A percentile compares a stretch with the other conserved stretches of the same genome.
Evolutionary conservation across 495 filamentous ascomycete genomes (phyloP).

Genomic region (Penicillium bovifimosum): DNA sequence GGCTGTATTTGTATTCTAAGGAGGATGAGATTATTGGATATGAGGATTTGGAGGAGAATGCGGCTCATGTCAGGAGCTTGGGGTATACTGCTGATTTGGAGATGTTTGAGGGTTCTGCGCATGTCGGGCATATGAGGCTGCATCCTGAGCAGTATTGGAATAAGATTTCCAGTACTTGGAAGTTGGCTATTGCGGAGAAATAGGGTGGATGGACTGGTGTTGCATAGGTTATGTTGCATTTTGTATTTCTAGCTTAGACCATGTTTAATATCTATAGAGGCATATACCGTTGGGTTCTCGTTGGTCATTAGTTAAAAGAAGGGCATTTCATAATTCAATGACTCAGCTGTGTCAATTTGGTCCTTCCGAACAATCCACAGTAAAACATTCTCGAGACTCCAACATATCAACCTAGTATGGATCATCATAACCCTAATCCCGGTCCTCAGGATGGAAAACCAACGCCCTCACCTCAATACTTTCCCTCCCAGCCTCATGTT

Average conservation of each 20-base stretch:
- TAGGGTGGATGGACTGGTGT: not conserved
- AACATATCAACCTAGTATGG: too few relatives aligned
- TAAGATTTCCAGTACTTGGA: constrained; percentile 41
- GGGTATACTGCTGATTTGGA: constrained; percentile 40
- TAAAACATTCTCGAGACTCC: not conserved
- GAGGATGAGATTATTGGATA: constrained; percentile 50
- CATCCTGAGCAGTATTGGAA: constrained; percentile 51
- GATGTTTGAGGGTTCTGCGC: constrained; percentile 48
- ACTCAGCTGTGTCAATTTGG: not conserved
- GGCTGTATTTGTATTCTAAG: constrained; percentile 49
- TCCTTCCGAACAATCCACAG: not conserved
- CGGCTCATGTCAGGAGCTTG: constrained; percentile 33
- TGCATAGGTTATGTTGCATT: not conserved
- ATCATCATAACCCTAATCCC: constrained; percentile 22
- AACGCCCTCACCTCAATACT: constrained; percentile 61
- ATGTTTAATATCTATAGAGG: not conserved
- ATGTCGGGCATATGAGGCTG: constrained; percentile 51
- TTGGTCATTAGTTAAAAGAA: too few relatives aligned
- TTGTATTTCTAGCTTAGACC: constrained; percentile 1
- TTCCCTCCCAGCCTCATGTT: constrained; percentile 47
- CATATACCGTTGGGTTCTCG: too few relatives aligned
- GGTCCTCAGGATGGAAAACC: constrained; percentile 50
- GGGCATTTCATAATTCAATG: not conserved
- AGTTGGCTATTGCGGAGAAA: constrained; percentile 8
- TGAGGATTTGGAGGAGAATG: constrained; percentile 48